A percentile compares a stretch with the other conserved stretches of the same genome.
Evolutionary conservation across 2,329 filamentous ascomycete species (phyloP).

Genomic region (Epichloe typhina): DNA sequence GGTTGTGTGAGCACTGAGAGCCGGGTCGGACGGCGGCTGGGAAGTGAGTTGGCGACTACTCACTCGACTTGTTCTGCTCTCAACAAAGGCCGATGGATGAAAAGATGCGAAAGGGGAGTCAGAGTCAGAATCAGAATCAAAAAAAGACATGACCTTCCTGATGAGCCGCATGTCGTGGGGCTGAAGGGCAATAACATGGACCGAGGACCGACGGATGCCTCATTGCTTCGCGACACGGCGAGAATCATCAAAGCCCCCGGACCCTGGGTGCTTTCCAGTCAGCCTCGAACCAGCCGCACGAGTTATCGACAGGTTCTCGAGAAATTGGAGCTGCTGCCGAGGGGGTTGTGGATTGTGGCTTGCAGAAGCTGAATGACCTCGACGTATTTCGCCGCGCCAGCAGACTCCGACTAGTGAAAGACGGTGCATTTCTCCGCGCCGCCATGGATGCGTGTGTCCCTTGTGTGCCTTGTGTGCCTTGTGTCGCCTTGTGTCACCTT

Average conservation of each 20-base stretch:
- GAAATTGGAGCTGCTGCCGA: too few relatives aligned
- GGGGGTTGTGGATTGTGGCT: constrained; percentile 12
- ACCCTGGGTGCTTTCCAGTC: not conserved
- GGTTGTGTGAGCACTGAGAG: not conserved
- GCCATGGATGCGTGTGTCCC: too few relatives aligned
- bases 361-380: constrained; percentile 23
- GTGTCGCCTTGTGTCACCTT: not conserved
- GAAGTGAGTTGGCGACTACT: not conserved
- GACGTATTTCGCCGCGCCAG: not conserved
- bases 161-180: too few relatives aligned
- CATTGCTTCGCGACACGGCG: not conserved
- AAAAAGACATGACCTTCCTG: not conserved
- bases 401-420: not conserved
- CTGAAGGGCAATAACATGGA: too few relatives aligned
- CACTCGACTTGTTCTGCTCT: not conserved
- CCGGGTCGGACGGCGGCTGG: not conserved
- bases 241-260: not conserved
- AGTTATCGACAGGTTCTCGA: constrained; percentile 10
- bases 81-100: not conserved
- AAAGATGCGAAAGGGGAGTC: not conserved
- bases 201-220: not conserved
- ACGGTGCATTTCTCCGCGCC: not conserved
- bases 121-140: not conserved
- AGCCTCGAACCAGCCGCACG: not conserved
- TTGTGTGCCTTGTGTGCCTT: not conserved